Conservation (phyloP, 2,329 filamentous ascomycete species). For the Neocatenulostroma microsporum region DNA sequence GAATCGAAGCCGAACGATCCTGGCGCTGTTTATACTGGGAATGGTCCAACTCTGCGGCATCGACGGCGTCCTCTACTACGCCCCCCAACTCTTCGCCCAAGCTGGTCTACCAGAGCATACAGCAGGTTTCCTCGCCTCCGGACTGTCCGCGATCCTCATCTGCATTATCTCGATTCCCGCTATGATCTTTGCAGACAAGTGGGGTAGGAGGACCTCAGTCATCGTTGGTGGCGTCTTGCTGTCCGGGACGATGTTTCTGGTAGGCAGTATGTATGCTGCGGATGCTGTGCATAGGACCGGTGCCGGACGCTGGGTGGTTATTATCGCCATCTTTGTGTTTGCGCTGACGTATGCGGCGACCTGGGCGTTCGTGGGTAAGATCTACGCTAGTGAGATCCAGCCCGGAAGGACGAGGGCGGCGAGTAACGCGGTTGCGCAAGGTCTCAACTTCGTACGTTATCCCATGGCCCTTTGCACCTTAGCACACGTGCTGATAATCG, state of each 20-base stretch:
- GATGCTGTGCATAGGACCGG: conserved; percentile 15
- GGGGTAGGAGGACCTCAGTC: conserved; percentile 48
- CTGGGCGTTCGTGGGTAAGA: conserved; percentile 49
- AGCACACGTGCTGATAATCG: background rate
- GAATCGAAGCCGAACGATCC: conserved; percentile 38
- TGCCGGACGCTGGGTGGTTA: conserved; percentile 41
- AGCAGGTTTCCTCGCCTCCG: conserved; percentile 52
- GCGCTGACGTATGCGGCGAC: conserved; percentile 40
- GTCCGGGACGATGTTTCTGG: conserved; percentile 45
- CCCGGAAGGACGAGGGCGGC: conserved; percentile 46
- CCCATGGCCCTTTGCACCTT: background rate
- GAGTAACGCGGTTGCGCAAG: conserved; percentile 46
- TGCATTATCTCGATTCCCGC: conserved; percentile 48
- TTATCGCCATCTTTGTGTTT: conserved; percentile 44
- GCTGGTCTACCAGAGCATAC: conserved; percentile 46
- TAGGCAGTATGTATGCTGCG: conserved; percentile 46
- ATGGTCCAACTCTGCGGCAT: conserved; percentile 57
- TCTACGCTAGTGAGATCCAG: conserved; percentile 53
- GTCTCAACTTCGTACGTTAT: conserved; percentile 19
- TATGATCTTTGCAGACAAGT: conserved; percentile 47
- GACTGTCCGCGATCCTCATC: conserved; percentile 51
- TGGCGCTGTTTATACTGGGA: conserved; percentile 51
- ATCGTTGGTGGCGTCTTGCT: conserved; percentile 48
- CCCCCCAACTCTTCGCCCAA: conserved; percentile 50
- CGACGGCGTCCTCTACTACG: conserved; percentile 56